Evolutionary conservation across 2,329 filamentous ascomycete genomes (phyloP), one percentile per base, ranked within the genome.

Genomic region (Calonectria pseudoturangicola): DNA sequence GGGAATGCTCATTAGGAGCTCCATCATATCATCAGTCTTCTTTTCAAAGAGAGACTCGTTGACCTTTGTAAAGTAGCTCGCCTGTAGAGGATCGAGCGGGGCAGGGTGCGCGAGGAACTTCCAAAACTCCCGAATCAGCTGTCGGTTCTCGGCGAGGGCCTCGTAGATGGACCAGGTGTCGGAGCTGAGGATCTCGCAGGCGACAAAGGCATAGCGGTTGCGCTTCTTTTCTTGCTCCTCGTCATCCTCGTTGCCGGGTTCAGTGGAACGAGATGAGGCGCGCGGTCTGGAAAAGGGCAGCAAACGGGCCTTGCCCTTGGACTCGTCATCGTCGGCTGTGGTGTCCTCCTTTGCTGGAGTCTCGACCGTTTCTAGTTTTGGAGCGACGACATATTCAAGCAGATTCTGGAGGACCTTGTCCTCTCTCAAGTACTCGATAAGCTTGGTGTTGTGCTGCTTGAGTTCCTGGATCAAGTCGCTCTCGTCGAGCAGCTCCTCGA

Each of bases 121-220:
- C 97, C 97, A 99, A 84, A 99, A 98, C 76, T 93, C 91, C 79
- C 92, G 92, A 78, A 99, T 86, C 73, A 95, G 89, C 54, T 91
- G 87, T 68, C 93, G 92, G 83, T 96, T 96, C 81, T 97, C 94
- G 87, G 98, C 93, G 70, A 99, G 87, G 33, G 96, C 94, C 83
- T 98, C 97, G 75, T 95, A 94, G 81, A 99, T 98, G 73, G 96
- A 97, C 96, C 96, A 98, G 70, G 96, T 97, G 82, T 98, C 97
- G 13, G 95, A 98, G 3, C 96, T 96, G 50, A 99, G 88, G 75
- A 99, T 93, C 85, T 99, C 97, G 81, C 95, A 97, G 0, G 97
- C 93, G 54, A 98, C 92, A 81, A 96, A 98, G 43, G 97, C 96
- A 84, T 98, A 98, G 82, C 96, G 95, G 84, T 97, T 93, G 77